These are phyloP conservation scores for Cystobasidium onofrii DNA, from an alignment of 768 basidiomycete species.

Conservation along the genomic window DNA sequence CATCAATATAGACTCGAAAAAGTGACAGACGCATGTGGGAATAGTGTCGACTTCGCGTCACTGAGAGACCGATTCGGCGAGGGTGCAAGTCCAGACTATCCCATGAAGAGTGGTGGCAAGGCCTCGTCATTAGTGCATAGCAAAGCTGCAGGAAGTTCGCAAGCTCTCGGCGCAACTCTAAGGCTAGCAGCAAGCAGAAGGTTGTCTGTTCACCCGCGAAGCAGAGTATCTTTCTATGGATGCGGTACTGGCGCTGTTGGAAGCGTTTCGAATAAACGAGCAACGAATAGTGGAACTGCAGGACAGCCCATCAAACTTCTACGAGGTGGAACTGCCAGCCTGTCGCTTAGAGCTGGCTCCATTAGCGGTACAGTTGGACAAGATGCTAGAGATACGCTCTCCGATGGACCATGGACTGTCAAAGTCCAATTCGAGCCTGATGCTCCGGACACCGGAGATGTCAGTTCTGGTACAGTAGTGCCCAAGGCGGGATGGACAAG, in stretches of 20 bases:
- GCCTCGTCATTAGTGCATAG: not conserved
- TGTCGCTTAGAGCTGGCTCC: slow-evolving; percentile 49
- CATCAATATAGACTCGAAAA: slow-evolving; percentile 57
- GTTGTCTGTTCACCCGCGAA: slow-evolving; percentile 62
- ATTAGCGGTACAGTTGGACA: slow-evolving; percentile 56
- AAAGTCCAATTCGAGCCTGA: slow-evolving; percentile 53
- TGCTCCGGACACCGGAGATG: slow-evolving; percentile 50
- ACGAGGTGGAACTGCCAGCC: slow-evolving; percentile 58
- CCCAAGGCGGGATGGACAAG: slow-evolving; percentile 9
- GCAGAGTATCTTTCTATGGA: slow-evolving; percentile 62
- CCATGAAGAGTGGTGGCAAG: not conserved
- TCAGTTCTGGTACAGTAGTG: not conserved
- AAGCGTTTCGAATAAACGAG: not conserved
- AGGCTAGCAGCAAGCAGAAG: slow-evolving; percentile 47
- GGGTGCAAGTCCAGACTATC: not conserved
- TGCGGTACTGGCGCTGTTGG: slow-evolving; percentile 50
- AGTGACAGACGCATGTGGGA: slow-evolving; percentile 74
- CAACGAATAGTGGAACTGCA: slow-evolving; percentile 42
- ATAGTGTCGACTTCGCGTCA: slow-evolving; percentile 53
- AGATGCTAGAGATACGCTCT: slow-evolving; percentile 47
- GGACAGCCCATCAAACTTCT: slow-evolving; percentile 63
- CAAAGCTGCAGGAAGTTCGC: not conserved
- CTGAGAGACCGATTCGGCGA: slow-evolving; percentile 49
- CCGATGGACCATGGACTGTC: slow-evolving; percentile 59
- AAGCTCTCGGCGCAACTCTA: not conserved